A percentile compares a stretch with the other conserved stretches of the same genome.
phyloP scores from a whole-genome alignment of 1,139 yeast species.

The Debaryomyces nepalensis region DNA sequence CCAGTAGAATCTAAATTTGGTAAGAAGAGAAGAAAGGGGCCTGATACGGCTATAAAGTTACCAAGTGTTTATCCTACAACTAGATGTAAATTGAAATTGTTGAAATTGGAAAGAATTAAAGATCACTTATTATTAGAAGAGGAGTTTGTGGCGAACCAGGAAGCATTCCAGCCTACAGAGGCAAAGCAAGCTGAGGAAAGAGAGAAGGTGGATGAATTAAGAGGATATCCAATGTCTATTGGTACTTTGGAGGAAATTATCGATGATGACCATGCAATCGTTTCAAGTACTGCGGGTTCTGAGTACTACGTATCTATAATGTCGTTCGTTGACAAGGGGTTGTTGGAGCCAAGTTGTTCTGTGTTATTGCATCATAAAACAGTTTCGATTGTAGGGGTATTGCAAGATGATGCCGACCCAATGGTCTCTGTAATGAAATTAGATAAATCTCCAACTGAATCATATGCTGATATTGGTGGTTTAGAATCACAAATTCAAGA shows the following conservation, averaged over 20 bases:
- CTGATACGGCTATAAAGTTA: constrained; percentile 83
- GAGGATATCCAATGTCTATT: constrained; percentile 96
- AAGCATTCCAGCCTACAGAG: constrained; percentile 92
- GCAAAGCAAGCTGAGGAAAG: constrained; percentile 96
- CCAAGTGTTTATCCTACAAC: constrained; percentile 93
- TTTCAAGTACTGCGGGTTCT: constrained; percentile 93
- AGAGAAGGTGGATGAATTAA: constrained; percentile 89
- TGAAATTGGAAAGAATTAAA: constrained; percentile 94
- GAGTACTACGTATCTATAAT: constrained; percentile 95
- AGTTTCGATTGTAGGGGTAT: constrained; percentile 91
- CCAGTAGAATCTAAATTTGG: constrained; percentile 96
- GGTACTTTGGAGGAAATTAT: constrained; percentile 97
- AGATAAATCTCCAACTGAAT: constrained; percentile 96
- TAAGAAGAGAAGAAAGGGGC: constrained; percentile 89
- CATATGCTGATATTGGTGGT: constrained; percentile 98
- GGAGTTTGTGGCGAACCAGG: constrained; percentile 94
- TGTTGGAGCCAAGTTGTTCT: constrained; percentile 97
- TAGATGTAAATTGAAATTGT: constrained; percentile 86
- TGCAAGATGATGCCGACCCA: constrained; percentile 96
- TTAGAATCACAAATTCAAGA: constrained; percentile 95
- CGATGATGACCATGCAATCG: constrained; percentile 98
- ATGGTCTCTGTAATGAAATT: constrained; percentile 97
- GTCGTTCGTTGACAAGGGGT: constrained; percentile 97
- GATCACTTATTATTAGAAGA: constrained; percentile 95
- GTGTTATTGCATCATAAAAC: constrained; percentile 95